These are phyloP conservation scores for Pichia norvegensis DNA, from an alignment of 1,139 yeast species.

Conservation along the genomic window DNA sequence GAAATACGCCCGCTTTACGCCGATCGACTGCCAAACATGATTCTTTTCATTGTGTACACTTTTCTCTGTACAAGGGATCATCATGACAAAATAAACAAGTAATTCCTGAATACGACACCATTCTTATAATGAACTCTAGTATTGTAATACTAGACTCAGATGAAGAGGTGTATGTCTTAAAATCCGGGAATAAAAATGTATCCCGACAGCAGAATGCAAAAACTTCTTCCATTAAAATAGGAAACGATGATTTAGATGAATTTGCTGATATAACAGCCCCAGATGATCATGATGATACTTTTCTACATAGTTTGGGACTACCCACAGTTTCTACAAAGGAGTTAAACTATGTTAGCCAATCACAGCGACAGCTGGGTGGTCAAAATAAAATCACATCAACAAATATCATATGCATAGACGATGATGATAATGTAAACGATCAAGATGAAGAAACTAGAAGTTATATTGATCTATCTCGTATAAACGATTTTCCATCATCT, in stretches of 20 bases:
- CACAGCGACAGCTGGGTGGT: no score
- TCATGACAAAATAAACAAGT: no score
- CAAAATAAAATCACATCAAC: neutral
- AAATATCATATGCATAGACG: neutral
- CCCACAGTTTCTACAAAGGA: neutral
- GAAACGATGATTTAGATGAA: neutral
- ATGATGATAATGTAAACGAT: neutral
- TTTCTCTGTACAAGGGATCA: no score
- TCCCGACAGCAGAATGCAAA: neutral
- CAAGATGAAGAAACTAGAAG: neutral
- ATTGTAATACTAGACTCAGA: conserved; percentile 1
- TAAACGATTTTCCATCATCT: neutral
- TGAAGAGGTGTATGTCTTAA: neutral
- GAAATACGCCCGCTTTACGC: neutral
- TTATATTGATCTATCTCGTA: neutral
- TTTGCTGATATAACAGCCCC: neutral
- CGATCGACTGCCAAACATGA: neutral
- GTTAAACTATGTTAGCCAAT: no score
- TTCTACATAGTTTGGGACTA: neutral
- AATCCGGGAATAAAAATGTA: neutral
- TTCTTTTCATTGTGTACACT: no score
- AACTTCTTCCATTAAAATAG: neutral
- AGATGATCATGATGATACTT: neutral
- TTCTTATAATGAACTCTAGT: neutral
- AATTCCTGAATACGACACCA: no score